These are phyloP conservation scores for Podaxis sp. DNA, from an alignment of 768 basidiomycete species.

Conservation along the genomic window DNA sequence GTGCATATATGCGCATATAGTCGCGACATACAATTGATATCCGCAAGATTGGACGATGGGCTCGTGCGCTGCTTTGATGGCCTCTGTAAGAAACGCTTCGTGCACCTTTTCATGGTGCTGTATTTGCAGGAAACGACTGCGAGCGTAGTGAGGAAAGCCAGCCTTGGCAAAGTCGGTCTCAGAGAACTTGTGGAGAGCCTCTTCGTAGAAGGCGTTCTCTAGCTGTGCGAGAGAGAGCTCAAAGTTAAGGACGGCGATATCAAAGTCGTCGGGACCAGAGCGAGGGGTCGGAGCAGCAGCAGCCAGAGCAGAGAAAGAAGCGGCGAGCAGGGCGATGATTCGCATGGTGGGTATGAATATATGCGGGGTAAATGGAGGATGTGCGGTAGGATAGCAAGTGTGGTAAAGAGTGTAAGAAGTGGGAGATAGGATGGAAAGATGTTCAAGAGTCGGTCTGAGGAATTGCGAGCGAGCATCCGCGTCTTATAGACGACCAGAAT, in stretches of 20 bases:
- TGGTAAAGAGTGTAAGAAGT: slow-evolving; percentile 6
- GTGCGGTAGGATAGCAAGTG: background rate
- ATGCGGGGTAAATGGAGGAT: background rate
- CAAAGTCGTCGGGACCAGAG: slow-evolving; percentile 2
- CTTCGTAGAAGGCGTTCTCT: slow-evolving; percentile 43
- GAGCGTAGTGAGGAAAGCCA: slow-evolving; percentile 46
- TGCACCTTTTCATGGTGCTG: slow-evolving; percentile 38
- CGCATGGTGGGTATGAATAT: background rate
- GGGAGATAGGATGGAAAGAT: slow-evolving; percentile 1
- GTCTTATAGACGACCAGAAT: background rate
- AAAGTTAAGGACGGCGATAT: slow-evolving; percentile 37
- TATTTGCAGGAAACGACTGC: slow-evolving; percentile 50
- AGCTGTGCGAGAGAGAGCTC: slow-evolving; percentile 48
- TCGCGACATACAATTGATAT: slow-evolving; percentile 54
- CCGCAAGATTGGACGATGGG: slow-evolving; percentile 50
- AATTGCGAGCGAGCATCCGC: background rate
- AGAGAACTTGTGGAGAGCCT: slow-evolving; percentile 40
- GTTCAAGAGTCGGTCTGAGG: background rate
- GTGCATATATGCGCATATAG: background rate
- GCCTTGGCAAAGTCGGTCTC: slow-evolving; percentile 39
- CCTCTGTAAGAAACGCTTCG: slow-evolving; percentile 33
- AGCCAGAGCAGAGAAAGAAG: background rate
- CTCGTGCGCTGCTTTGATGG: slow-evolving; percentile 37
- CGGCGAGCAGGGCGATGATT: background rate
- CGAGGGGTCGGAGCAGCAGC: background rate